These are phyloP conservation scores for Sclerotinia trifoliorum DNA, from an alignment of 2,329 filamentous ascomycete genomes.

Conservation along the genomic window DNA sequence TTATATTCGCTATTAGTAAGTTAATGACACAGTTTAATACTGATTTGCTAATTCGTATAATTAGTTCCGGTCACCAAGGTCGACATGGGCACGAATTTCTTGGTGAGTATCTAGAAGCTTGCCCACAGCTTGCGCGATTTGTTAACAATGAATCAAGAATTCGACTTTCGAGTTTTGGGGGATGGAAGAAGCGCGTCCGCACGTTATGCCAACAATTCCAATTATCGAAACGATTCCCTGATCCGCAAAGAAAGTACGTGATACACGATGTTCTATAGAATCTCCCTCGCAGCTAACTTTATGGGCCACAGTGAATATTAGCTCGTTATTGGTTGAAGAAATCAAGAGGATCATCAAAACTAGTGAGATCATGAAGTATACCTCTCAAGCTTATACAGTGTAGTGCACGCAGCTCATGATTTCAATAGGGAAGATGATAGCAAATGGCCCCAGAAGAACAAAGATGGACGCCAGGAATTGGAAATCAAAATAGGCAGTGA, in stretches of 20 bases:
- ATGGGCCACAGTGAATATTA: constrained; percentile 80
- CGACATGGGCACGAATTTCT: constrained; percentile 98
- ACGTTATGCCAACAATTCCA: constrained; percentile 98
- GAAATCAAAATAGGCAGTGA: constrained; percentile 93
- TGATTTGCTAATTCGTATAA: constrained; percentile 27
- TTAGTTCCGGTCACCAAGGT: constrained; percentile 92
- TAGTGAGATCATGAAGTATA: constrained; percentile 94
- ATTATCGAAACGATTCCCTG: constrained; percentile 97
- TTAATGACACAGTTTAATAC: not conserved
- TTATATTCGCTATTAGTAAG: constrained; percentile 97
- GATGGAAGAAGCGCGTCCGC: constrained; percentile 92
- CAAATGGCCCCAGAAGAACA: constrained; percentile 99
- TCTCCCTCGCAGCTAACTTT: constrained; percentile 20
- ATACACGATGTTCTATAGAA: constrained; percentile 8
- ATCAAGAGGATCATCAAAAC: constrained; percentile 97
- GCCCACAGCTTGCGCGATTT: not conserved
- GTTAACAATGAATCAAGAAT: constrained; percentile 60
- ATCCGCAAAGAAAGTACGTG: constrained; percentile 97
- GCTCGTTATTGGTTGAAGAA: constrained; percentile 83
- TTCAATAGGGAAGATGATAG: constrained; percentile 82
- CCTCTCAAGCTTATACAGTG: constrained; percentile 9
- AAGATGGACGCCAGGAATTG: constrained; percentile 93
- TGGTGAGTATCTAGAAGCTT: constrained; percentile 53
- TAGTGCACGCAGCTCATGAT: constrained; percentile 33
- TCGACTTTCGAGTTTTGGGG: constrained; percentile 89